Base-by-base conservation (phyloP, 2,329 filamentous ascomycete species). In the Verticillium longisporum region DNA sequence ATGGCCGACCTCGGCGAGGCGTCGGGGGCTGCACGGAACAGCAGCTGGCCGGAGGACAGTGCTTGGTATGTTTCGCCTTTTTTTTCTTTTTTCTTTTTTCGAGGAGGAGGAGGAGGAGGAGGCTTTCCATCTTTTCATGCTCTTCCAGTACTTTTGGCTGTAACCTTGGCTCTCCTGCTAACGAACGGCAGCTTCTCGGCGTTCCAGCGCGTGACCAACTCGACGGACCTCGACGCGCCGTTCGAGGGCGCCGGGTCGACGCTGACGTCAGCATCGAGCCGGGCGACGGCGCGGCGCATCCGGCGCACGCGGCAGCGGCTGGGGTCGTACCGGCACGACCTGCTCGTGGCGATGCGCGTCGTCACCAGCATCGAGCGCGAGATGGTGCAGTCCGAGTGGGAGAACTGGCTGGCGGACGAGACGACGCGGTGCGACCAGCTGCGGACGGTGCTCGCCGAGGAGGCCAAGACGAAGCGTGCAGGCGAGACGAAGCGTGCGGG, bases 291-390 rank as follows among this genome's bases (percentile, higher is more conserved):
- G 1, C 82, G 82, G 14, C 85, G 90, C 21, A 81, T 98, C 36
- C 86, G 90, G 57, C 85, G 88, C 45, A 91, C 92, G n/a, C 84
- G 94, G 10, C 90, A 96, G 74, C 85, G 88, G 31, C 84, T 99
- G 0, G 94, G 90, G 1, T 80, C 85, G 2, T 95, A 97, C 72
- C 84, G 95, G 2, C 92, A 99, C 72, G 92, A 98, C 71, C 80
- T 99, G 21, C 78, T 98, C 2, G 93, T 99, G 5, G 92, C 93
- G 5, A 87, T 98, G 78, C 87, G 93, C 4, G 85, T 97, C 2
- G 88, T 98, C 63, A 97, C 98, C 74, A 88, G 84, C 61, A 87
- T 98, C 33, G 95, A 98, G 78, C 83, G 84, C 62, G 92, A 97
- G 73, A 88, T 97, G 72, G 75, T 98, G 60, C 84, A 87, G 69